A percentile compares a stretch with the other conserved stretches of the same genome.
phyloP scores from a whole-genome alignment of 352 stramenopile species.

The Phytophthora cactorum region DNA sequence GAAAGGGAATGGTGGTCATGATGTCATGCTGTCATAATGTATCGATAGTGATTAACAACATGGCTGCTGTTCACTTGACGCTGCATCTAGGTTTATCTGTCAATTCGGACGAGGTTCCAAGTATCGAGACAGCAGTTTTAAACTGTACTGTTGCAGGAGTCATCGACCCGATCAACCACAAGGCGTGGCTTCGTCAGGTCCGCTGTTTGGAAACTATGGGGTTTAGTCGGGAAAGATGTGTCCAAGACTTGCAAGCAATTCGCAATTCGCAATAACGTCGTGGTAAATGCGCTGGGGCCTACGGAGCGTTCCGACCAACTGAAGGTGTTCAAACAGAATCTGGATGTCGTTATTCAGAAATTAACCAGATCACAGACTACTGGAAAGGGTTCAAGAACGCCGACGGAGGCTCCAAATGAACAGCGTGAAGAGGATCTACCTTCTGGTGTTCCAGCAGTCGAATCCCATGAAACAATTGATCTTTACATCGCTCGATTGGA shows the following conservation, averaged over 20 bases:
- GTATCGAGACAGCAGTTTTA: slow-evolving; percentile 10
- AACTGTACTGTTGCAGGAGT: slow-evolving; percentile 38
- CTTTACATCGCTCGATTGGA: slow-evolving; percentile 31
- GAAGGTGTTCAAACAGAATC: slow-evolving; percentile 17
- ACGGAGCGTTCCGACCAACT: neutral
- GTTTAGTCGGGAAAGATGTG: slow-evolving; percentile 8
- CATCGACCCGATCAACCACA: slow-evolving; percentile 33
- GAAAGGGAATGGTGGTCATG: neutral
- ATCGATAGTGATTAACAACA: slow-evolving; percentile 3
- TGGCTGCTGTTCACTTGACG: neutral
- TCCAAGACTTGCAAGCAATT: slow-evolving; percentile 17
- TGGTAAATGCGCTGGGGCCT: neutral
- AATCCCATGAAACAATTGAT: slow-evolving; percentile 18
- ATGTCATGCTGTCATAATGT: neutral
- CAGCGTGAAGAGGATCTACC: neutral
- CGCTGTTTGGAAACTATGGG: slow-evolving; percentile 25
- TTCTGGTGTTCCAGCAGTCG: neutral
- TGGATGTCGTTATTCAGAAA: neutral
- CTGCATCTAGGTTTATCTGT: neutral
- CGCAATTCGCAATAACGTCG: slow-evolving; percentile 2
- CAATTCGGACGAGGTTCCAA: neutral
- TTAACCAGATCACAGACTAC: neutral
- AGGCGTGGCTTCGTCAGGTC: slow-evolving; percentile 35
- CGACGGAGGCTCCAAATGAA: slow-evolving; percentile 2
- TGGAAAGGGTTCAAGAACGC: neutral